Base-by-base conservation (phyloP, 2,329 filamentous ascomycete species). In the Fusarium hainanense region DNA sequence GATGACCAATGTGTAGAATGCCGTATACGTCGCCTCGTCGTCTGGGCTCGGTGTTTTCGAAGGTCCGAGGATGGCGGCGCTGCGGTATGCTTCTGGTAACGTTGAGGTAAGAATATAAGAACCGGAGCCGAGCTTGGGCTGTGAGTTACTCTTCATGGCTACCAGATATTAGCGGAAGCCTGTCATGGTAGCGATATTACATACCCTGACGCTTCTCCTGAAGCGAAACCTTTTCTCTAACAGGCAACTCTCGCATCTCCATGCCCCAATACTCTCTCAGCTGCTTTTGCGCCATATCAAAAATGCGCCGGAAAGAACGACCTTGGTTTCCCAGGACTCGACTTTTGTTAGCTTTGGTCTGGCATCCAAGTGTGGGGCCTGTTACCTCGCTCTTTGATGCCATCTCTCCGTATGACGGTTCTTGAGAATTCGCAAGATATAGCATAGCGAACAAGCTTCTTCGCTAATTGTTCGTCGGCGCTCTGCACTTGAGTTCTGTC, bases 211-310 rank as follows among this genome's bases (percentile, higher is more conserved):
- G 88, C 77, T 88, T 88, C 69, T 97, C 92, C 63, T 89, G 89
- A 34, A 97, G 81, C 1, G 93, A 93, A 50, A 92, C 86, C 79
- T 94, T 97, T 75, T 98, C 95, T 75, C 87, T 88, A 2, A 87
- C 84, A 0, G 96, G 94, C 51, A 98, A 84, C 80, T 98, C 94
- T 6, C 89, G 85, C 85, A 99, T 87, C 78, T 94, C 87, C 94
- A 98, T 97, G n/a, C 96, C 96, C 80, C 97, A 98, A 2, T 90
- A 86, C 3, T 82, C 82, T 49, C 85, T 84, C 40, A 99, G 82
- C 70, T 92, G 87, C 34, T 83, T 80, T 78, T 99, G 95, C 43
- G 95, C 93, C 42, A 87, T 83, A 1, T 88, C 87, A 75, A 97
- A 98, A 6, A 98, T 89, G 14, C 82, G 79, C 77, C 89, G 94